These are phyloP conservation scores for Rheum nobile DNA, from an alignment of 148 eudicot species.

Conservation along the genomic window DNA sequence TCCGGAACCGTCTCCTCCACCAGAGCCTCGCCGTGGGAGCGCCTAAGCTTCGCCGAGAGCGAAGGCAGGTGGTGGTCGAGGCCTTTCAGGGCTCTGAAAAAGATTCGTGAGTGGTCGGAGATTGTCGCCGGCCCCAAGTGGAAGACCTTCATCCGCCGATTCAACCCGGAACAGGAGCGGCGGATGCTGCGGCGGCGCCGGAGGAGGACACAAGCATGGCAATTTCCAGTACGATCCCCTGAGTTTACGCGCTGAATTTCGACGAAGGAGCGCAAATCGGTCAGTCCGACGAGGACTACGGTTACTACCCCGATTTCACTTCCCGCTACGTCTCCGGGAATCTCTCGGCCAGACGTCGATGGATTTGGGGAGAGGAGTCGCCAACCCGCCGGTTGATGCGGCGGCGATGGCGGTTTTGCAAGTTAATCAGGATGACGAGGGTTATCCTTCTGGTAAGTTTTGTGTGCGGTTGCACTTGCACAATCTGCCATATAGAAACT, in stretches of 20 bases:
- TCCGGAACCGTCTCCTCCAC: background rate
- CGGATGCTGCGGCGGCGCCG: background rate
- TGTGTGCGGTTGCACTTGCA: background rate
- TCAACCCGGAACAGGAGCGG: slow-evolving; percentile 23
- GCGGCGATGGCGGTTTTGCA: background rate
- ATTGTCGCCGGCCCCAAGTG: slow-evolving; percentile 65
- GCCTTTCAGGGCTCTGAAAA: slow-evolving; percentile 40
- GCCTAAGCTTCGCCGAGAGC: slow-evolving; percentile 8
- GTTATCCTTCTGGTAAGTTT: background rate
- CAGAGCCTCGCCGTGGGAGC: slow-evolving; percentile 1
- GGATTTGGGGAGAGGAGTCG: background rate
- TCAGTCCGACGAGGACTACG: slow-evolving; percentile 22
- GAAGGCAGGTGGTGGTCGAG: slow-evolving; percentile 30
- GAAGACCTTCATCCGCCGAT: slow-evolving; percentile 78
- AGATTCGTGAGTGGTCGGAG: slow-evolving; percentile 83
- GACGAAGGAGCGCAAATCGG: slow-evolving; percentile 47
- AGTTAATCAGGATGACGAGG: too few species aligned
- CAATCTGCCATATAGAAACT: background rate
- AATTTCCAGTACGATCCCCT: slow-evolving; percentile 63
- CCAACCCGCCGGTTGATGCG: background rate
- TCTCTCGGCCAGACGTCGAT: background rate
- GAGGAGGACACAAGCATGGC: slow-evolving; percentile 6
- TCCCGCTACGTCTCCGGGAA: slow-evolving; percentile 11
- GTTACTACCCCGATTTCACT: slow-evolving; percentile 24
- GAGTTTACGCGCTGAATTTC: slow-evolving; percentile 63